phyloP scores from a whole-genome alignment of 768 basidiomycete genomes.

The Xanthoconium stramineum region DNA sequence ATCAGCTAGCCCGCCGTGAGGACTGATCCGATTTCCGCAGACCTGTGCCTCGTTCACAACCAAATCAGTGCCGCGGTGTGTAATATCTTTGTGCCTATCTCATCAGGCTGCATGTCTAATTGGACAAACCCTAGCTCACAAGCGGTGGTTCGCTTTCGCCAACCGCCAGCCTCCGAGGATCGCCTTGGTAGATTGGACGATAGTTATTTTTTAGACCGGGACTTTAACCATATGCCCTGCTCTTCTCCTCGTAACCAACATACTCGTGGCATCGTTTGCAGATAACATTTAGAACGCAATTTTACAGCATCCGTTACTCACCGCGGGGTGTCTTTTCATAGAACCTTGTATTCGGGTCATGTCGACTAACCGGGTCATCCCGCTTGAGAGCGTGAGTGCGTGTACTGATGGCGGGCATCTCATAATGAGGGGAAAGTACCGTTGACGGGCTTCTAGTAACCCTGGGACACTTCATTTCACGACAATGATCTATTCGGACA shows the following conservation, averaged over 20 bases:
- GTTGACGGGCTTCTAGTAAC: conserved; percentile 3
- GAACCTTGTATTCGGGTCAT: not conserved
- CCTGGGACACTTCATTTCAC: conserved; percentile 1
- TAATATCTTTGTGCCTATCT: not conserved
- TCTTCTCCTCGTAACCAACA: conserved; percentile 9
- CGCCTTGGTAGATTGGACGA: conserved; percentile 28
- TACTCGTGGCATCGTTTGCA: conserved; percentile 4
- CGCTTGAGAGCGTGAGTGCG: not conserved
- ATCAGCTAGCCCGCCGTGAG: not conserved
- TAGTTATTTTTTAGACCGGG: not conserved
- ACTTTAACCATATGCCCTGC: not conserved
- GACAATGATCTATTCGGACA: not conserved
- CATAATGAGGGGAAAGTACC: not conserved
- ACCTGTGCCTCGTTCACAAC: conserved; percentile 34
- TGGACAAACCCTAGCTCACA: conserved; percentile 19
- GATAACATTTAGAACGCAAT: conserved; percentile 2
- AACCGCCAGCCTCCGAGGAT: conserved; percentile 27
- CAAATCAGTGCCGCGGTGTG: conserved; percentile 31
- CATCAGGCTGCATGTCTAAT: not conserved
- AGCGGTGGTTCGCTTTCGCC: conserved; percentile 31
- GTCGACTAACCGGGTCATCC: not conserved
- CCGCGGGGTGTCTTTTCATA: not conserved
- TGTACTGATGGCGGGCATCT: not conserved
- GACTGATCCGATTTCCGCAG: conserved; percentile 12
- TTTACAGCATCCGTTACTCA: not conserved